Conservation (phyloP, 441 rosid genomes). For the Monsonia emarginata region DNA sequence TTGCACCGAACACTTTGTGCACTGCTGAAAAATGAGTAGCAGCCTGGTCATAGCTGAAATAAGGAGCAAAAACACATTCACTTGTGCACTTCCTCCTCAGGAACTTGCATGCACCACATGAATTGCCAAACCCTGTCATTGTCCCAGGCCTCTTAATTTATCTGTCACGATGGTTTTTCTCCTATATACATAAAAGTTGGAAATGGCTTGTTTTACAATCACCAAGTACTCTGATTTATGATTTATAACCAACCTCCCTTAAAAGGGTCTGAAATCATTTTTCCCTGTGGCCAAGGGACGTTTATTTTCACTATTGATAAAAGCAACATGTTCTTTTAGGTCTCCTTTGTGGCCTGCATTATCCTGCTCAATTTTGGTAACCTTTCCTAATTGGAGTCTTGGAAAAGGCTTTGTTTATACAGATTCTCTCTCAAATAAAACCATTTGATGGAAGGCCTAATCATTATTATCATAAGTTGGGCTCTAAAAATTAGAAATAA, state of each 20-base stretch:
- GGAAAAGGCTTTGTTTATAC: conserved; percentile 22
- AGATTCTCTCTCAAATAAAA: conserved; percentile 18
- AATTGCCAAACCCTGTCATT: conserved; percentile 78
- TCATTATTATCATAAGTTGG: conserved; percentile 35
- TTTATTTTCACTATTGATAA: conserved; percentile 25
- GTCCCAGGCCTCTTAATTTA: conserved; percentile 22
- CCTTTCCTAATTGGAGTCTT: conserved; percentile 33
- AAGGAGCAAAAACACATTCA: conserved; percentile 84
- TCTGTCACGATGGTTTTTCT: conserved; percentile 16
- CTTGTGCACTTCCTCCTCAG: conserved; percentile 73
- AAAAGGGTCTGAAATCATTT: conserved; percentile 21
- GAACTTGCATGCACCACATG: conserved; percentile 96
- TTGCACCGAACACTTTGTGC: conserved; percentile 89
- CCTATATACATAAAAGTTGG: conserved; percentile 11
- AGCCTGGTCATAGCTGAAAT: conserved; percentile 78
- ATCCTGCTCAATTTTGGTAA: conserved; percentile 42
- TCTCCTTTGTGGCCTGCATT: conserved; percentile 66
- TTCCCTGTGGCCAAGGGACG: conserved; percentile 27
- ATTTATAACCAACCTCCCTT: conserved; percentile 37
- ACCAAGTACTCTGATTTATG: conserved; percentile 22
- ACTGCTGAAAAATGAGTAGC: conserved; percentile 76
- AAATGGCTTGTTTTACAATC: conserved; percentile 23
- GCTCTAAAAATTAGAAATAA: conserved; percentile 36
- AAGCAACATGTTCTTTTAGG: conserved; percentile 37
- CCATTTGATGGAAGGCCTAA: conserved; percentile 21